Percentiles rank a stretch among this genome's conserved stretches.
Evolutionary conservation across 371 early-diverging fungal genomes (phyloP).

Genomic region (Coemansia sp.): DNA sequence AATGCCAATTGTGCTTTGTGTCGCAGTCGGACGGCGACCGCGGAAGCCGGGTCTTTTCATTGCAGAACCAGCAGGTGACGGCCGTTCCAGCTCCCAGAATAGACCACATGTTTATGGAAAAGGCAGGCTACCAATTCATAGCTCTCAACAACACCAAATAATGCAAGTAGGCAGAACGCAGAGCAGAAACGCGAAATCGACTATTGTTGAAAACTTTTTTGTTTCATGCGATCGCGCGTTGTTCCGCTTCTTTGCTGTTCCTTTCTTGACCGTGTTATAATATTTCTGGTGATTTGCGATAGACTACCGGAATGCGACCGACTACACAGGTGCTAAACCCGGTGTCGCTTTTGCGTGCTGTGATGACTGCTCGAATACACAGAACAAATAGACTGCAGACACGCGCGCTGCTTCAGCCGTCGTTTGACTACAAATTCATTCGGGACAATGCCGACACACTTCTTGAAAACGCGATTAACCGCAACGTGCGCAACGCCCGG

Average conservation of each 20-base stretch:
- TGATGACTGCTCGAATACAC: background rate
- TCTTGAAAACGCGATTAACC: slow-evolving; percentile 56
- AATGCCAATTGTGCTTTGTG: slow-evolving; percentile 33
- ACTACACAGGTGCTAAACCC: no score
- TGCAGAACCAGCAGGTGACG: slow-evolving; percentile 47
- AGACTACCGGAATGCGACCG: no score
- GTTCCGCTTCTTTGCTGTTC: background rate
- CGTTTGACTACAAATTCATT: slow-evolving; percentile 62
- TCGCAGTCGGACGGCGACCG: background rate
- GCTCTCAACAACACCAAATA: background rate
- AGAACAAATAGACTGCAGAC: background rate
- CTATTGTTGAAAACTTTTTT: no score
- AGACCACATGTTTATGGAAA: slow-evolving; percentile 28
- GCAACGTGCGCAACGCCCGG: slow-evolving; percentile 57
- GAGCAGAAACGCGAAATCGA: no score
- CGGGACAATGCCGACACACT: slow-evolving; percentile 56
- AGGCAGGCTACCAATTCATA: background rate
- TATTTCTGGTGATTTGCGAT: background rate
- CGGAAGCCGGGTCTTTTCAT: slow-evolving; percentile 21
- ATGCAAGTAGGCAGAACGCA: background rate
- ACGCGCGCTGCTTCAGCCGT: slow-evolving; percentile 24
- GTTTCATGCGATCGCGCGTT: background rate
- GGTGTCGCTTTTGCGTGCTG: background rate
- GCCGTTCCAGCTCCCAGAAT: slow-evolving; percentile 16
- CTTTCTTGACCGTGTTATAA: background rate